Conservation (phyloP, 2,329 filamentous ascomycete species). For the Xylaria sp. region DNA sequence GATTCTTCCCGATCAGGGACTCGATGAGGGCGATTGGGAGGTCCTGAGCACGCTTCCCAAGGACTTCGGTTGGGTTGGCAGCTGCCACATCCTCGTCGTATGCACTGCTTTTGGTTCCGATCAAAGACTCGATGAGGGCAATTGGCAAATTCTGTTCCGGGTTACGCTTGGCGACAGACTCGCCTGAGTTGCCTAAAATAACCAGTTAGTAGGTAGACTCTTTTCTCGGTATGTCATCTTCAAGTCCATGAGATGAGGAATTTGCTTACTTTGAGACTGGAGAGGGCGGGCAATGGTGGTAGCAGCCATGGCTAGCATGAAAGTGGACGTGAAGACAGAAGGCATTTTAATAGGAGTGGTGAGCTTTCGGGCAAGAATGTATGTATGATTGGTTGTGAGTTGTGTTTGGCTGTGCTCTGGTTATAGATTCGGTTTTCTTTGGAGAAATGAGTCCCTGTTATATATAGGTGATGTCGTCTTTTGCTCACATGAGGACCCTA, state of each 20-base stretch:
- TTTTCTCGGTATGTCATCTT: neutral
- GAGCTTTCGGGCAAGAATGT: neutral
- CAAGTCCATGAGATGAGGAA: neutral
- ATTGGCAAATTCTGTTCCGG: neutral
- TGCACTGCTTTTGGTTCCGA: neutral
- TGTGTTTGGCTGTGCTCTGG: neutral
- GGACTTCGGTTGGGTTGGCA: neutral
- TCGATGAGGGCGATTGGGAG: neutral
- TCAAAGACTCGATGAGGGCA: neutral
- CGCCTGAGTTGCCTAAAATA: neutral
- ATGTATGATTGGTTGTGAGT: neutral
- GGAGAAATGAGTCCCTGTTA: neutral
- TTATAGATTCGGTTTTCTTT: neutral
- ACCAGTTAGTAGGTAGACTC: neutral
- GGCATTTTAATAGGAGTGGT: conserved; percentile 12
- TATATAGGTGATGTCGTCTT: neutral
- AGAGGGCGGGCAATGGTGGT: conserved; percentile 12
- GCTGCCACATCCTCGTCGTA: conserved; percentile 5
- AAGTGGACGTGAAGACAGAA: conserved; percentile 3
- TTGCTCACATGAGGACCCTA: neutral
- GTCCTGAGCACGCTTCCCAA: conserved; percentile 3
- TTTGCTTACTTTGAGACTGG: conserved; percentile 3
- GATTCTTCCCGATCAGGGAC: neutral
- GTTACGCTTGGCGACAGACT: neutral
- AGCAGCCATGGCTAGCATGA: conserved; percentile 11